Percentiles rank a stretch among this genome's conserved stretches.
Evolutionary conservation across 1,284 basidiomycete species (phyloP).

Genomic region (Moesziomyces antarcticus): DNA sequence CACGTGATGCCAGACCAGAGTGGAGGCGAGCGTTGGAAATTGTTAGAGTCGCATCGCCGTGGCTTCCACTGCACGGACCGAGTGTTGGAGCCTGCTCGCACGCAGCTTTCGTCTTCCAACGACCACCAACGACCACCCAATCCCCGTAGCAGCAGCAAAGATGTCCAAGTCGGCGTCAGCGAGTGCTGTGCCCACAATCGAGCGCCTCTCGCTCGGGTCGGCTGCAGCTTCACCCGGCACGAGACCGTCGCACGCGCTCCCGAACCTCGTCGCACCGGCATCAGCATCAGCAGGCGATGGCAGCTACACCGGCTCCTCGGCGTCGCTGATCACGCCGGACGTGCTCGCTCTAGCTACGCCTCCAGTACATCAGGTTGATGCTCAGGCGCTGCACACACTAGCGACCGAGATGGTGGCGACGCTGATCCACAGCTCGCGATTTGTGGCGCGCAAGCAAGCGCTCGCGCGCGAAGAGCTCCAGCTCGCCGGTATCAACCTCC

Average conservation of each 20-base stretch:
- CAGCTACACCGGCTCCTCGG: slow-evolving; percentile 16
- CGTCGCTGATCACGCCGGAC: slow-evolving; percentile 31
- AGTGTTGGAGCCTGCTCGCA: slow-evolving; percentile 8
- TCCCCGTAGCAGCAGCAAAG: background rate
- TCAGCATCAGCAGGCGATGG: slow-evolving; percentile 11
- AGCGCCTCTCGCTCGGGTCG: slow-evolving; percentile 38
- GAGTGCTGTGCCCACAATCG: slow-evolving; percentile 20
- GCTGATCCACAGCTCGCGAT: slow-evolving; percentile 47
- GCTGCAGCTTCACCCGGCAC: slow-evolving; percentile 16
- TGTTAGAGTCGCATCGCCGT: slow-evolving; percentile 17
- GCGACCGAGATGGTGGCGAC: slow-evolving; percentile 76
- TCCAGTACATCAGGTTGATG: slow-evolving; percentile 74
- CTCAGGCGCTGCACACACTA: slow-evolving; percentile 82
- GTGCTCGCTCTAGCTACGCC: slow-evolving; percentile 68
- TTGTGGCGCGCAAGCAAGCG: slow-evolving; percentile 70
- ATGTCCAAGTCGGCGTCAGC: slow-evolving; percentile 28
- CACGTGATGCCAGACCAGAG: slow-evolving; percentile 30
- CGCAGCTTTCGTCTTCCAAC: background rate
- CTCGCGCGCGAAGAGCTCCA: slow-evolving; percentile 69
- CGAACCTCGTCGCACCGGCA: slow-evolving; percentile 14
- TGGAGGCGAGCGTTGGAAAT: slow-evolving; percentile 11
- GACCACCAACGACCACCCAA: too few species aligned
- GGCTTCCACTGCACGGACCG: slow-evolving; percentile 1
- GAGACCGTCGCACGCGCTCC: slow-evolving; percentile 40
- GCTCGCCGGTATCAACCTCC: slow-evolving; percentile 31